Evolutionary conservation across 2,329 filamentous ascomycete genomes (phyloP).

Genomic region (Sporothrix dimorphospora): DNA sequence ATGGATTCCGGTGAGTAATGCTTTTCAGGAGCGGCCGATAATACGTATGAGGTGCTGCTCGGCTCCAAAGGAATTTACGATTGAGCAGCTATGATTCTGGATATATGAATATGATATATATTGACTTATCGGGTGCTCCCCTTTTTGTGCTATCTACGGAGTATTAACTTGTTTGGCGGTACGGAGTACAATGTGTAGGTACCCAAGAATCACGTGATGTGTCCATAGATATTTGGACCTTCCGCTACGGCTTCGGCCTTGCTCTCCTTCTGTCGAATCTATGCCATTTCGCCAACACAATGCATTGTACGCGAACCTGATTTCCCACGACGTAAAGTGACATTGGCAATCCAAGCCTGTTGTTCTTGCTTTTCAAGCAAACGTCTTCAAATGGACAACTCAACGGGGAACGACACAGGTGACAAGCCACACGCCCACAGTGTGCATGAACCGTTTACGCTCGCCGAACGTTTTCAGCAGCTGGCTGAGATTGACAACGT

Average conservation of each 20-base stretch:
- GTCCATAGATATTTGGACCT: too few species aligned
- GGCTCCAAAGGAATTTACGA: not conserved
- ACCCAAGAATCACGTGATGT: too few species aligned
- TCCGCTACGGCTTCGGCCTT: too few species aligned
- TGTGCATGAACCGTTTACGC: conserved; percentile 61
- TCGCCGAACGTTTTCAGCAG: conserved; percentile 78
- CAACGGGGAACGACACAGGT: not conserved
- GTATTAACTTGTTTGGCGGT: too few species aligned
- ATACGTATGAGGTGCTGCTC: not conserved
- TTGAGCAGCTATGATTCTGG: not conserved
- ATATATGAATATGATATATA: not conserved
- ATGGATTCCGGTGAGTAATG: not conserved
- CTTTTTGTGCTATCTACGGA: too few species aligned
- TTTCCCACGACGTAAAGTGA: not conserved
- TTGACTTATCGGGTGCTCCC: not conserved
- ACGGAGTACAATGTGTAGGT: too few species aligned
- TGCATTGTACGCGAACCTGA: not conserved
- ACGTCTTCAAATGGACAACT: not conserved
- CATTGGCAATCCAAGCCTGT: not conserved
- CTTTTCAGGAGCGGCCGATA: not conserved
- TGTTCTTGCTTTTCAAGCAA: not conserved
- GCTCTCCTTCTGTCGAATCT: too few species aligned
- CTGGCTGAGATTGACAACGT: conserved; percentile 78
- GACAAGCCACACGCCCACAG: not conserved
- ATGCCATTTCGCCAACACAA: too few species aligned